Conservation (phyloP, 495 filamentous ascomycete genomes). For the Niebla homalea region DNA sequence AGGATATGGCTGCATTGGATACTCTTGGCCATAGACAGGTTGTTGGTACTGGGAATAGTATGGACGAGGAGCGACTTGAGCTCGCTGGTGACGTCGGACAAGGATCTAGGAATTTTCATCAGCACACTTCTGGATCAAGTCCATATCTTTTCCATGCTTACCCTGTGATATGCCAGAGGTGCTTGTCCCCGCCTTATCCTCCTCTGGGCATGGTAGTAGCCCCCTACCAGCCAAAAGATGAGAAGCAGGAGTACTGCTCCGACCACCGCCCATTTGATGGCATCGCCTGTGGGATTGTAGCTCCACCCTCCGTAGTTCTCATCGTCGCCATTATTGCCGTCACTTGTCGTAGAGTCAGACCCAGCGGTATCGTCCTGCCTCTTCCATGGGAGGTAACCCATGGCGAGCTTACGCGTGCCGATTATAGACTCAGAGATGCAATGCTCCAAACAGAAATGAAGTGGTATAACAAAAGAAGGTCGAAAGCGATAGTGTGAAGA, state of each 20-base stretch:
- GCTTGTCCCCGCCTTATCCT: conserved; percentile 46
- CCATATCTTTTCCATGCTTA: conserved; percentile 22
- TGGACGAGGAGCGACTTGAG: conserved; percentile 33
- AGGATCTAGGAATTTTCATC: conserved; percentile 40
- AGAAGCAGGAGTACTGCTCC: conserved; percentile 36
- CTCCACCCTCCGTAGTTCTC: conserved; percentile 1
- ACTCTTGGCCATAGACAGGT: conserved; percentile 26
- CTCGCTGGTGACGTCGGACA: conserved; percentile 39
- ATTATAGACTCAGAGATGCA: no score
- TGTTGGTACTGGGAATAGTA: conserved; percentile 29
- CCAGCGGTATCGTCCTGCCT: conserved; percentile 2
- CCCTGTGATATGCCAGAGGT: conserved; percentile 55
- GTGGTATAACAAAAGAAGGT: no score
- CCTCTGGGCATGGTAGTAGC: conserved; percentile 49
- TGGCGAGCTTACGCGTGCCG: no score
- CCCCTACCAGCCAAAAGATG: conserved; percentile 43
- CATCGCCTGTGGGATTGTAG: conserved; percentile 30
- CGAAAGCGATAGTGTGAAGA: no score
- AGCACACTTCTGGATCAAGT: neutral
- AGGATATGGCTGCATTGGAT: conserved; percentile 43
- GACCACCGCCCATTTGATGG: conserved; percentile 58
- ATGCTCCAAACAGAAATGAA: no score
- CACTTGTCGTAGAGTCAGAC: neutral
- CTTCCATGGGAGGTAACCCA: neutral
- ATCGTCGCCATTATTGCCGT: neutral